These are phyloP conservation scores for Piromyces sp. DNA, from an alignment of 192 early-diverging fungal genomes.

Conservation along the genomic window DNA sequence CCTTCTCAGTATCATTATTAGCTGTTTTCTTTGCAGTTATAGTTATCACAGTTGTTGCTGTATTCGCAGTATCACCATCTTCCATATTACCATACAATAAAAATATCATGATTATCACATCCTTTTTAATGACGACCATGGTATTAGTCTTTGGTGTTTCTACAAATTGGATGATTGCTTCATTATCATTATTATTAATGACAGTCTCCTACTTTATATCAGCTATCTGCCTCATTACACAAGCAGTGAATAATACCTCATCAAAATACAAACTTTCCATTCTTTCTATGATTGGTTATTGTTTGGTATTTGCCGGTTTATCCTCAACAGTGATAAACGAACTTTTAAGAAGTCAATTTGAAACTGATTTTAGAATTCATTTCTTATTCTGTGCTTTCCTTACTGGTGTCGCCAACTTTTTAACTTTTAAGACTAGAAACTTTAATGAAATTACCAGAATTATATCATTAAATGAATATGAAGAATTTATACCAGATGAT, in stretches of 20 bases:
- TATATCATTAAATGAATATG: neutral
- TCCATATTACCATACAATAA: neutral
- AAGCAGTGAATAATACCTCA: neutral
- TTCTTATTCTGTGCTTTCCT: neutral
- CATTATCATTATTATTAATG: neutral
- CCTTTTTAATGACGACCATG: neutral
- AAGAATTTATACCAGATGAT: neutral
- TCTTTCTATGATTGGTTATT: neutral
- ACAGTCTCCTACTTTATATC: neutral
- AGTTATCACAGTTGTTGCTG: neutral
- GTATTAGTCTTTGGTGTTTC: neutral
- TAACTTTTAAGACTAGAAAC: neutral
- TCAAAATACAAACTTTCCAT: neutral
- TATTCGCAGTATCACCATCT: neutral
- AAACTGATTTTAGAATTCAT: neutral
- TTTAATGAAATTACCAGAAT: neutral
- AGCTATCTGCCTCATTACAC: neutral
- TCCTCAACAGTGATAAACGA: neutral
- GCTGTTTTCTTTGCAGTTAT: neutral
- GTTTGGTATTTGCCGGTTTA: neutral
- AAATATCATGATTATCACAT: neutral
- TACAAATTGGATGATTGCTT: neutral
- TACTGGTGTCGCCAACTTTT: neutral
- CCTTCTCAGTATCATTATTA: neutral
- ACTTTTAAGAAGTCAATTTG: neutral